phyloP scores from a whole-genome alignment of 306 rosid genomes.

The Astragalus membranaceus region DNA sequence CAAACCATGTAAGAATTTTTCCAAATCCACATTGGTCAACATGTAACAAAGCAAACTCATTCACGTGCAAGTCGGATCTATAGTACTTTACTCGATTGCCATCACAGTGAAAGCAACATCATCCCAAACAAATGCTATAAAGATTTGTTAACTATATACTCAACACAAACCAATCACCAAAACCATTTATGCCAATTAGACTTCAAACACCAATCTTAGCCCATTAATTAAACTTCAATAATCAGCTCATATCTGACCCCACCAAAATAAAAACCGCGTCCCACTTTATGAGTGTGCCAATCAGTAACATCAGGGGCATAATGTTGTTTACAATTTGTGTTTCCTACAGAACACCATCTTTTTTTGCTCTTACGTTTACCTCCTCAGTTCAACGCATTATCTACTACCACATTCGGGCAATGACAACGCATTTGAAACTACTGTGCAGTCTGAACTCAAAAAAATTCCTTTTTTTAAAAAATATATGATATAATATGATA shows the following conservation, averaged over 20 bases:
- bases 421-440: constrained; percentile 6
- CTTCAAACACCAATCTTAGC: constrained; percentile 6
- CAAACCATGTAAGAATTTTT: constrained; percentile 11
- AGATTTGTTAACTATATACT: background rate
- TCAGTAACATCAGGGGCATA: constrained; percentile 14
- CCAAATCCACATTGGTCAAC: constrained; percentile 10
- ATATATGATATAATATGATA: background rate
- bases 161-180: background rate
- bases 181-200: background rate
- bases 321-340: background rate
- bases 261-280: background rate
- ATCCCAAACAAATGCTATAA: background rate
- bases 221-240: constrained; percentile 9
- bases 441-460: constrained; percentile 8
- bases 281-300: constrained; percentile 3
- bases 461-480: background rate
- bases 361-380: constrained; percentile 21
- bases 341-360: constrained; percentile 1
- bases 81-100: background rate
- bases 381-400: constrained; percentile 22
- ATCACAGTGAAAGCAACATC: background rate
- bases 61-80: background rate
- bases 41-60: background rate
- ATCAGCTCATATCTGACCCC: background rate
- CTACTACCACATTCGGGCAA: constrained; percentile 16